Evolutionary conservation across 352 stramenopile genomes (phyloP).

Genomic region (Nothophytophthora sp.): DNA sequence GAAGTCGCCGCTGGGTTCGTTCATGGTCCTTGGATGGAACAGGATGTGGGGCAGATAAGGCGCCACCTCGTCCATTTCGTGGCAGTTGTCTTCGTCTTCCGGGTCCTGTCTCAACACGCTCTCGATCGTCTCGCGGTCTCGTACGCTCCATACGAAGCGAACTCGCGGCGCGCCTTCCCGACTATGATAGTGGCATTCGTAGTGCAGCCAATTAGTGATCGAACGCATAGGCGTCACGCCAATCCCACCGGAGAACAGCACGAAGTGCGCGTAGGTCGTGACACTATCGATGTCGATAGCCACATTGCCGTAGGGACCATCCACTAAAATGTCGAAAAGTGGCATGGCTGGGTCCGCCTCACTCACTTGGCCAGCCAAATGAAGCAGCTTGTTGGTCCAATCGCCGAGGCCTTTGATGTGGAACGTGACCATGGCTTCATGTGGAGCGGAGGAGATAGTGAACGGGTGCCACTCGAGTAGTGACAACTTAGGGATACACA

Average conservation of each 20-base stretch:
- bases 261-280: slow-evolving; percentile 49
- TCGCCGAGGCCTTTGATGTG: slow-evolving; percentile 67
- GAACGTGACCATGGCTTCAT: slow-evolving; percentile 68
- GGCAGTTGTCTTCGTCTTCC: slow-evolving; percentile 25
- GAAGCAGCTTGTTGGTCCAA: slow-evolving; percentile 62
- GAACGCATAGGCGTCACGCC: slow-evolving; percentile 56
- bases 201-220: slow-evolving; percentile 44
- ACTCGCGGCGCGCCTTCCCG: slow-evolving; percentile 40
- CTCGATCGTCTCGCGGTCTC: slow-evolving; percentile 41
- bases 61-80: slow-evolving; percentile 35
- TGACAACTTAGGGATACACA: slow-evolving; percentile 77
- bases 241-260: slow-evolving; percentile 50
- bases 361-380: slow-evolving; percentile 31
- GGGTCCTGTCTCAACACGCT: slow-evolving; percentile 31
- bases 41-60: slow-evolving; percentile 35
- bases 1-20: slow-evolving; percentile 22
- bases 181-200: slow-evolving; percentile 25
- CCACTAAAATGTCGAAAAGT: slow-evolving; percentile 38
- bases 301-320: slow-evolving; percentile 51
- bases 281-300: slow-evolving; percentile 42
- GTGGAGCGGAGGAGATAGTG: slow-evolving; percentile 76
- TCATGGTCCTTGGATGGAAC: slow-evolving; percentile 28
- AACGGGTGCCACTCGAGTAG: slow-evolving; percentile 89
- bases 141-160: slow-evolving; percentile 52
- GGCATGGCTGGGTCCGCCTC: slow-evolving; percentile 13